Base-by-base conservation (phyloP, 495 filamentous ascomycete species). In the Neurospora africana region DNA sequence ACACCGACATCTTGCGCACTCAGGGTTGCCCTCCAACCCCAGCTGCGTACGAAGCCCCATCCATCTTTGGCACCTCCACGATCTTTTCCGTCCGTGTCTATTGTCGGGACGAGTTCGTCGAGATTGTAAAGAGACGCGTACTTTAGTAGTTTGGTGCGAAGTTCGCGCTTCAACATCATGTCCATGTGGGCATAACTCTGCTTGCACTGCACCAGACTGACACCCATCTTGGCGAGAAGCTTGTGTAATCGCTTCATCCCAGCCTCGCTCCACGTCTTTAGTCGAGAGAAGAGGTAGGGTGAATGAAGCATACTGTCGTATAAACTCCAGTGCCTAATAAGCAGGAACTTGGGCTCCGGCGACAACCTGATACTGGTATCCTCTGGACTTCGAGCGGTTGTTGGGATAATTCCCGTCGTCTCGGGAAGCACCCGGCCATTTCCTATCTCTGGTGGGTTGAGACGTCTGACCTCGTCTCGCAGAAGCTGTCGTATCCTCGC, bases 251-350 rank as follows among this genome's bases (percentile, higher is more conserved):
- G 88, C 79, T 97, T 97, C 30, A 91, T 84, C 21, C 95, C 95
- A 44, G 84, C 86, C 58, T 98, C 95, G 72, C 89, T 96, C 96
- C 96, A 99, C 30, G 97, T 93, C 79, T 95, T 94, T 70, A 99
- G 87, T 39, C 92, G 86, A 2, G 94, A 92, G 33, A 94, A 93
- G n/a, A 99, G 87, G 77, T 97, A 98, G 0, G 95, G 93, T 2
- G 94, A 97, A 78, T 99, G 95, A 33, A 98, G 86, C 95, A 99
- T 99, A 80, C 93, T 97, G 74, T 99, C 95, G 79, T 98, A 98
- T 5, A 99, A 84, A 69, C 93, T 95, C 95, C 95, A 99, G 77
- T 99, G 95, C 33, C 95, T 86, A 70, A 99, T 92, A 1, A 99
- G 88, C 35, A 98, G 88, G 75, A 99, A 98, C 70, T 91, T 92